Conservation (phyloP, 371 early-diverging fungal species). For the Sporodiniella umbellata region DNA sequence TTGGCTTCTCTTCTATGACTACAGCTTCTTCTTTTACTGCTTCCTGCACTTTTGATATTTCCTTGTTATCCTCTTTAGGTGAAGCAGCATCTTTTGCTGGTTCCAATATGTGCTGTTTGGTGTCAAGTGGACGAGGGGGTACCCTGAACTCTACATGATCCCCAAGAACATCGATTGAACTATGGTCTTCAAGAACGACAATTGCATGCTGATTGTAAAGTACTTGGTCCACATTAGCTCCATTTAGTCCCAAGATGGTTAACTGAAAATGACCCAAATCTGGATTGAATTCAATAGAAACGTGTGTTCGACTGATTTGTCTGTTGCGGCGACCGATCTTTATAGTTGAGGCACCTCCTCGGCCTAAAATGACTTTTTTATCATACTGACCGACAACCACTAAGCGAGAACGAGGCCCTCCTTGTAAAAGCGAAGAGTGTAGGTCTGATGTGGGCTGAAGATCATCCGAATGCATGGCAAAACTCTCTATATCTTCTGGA, state of each 20-base stretch:
- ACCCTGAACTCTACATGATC: conserved; percentile 23
- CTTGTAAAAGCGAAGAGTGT: conserved; percentile 5
- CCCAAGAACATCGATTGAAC: conserved; percentile 41
- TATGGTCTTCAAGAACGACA: conserved; percentile 25
- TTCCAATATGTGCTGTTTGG: background rate
- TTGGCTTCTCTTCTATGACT: too few relatives aligned
- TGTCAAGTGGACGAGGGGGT: conserved; percentile 13
- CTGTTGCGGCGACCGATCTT: conserved; percentile 60
- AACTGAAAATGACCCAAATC: conserved; percentile 36
- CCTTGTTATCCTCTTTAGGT: too few relatives aligned
- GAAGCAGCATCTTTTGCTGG: background rate
- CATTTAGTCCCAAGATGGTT: conserved; percentile 56
- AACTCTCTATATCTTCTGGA: conserved; percentile 7
- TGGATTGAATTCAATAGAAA: conserved; percentile 44
- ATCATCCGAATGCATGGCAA: conserved; percentile 34
- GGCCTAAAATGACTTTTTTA: conserved; percentile 49
- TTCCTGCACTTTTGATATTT: too few relatives aligned
- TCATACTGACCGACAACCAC: conserved; percentile 41
- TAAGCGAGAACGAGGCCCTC: conserved; percentile 8
- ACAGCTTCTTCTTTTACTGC: too few relatives aligned
- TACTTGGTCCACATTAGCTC: conserved; percentile 37
- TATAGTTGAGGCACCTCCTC: conserved; percentile 53
- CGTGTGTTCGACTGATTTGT: conserved; percentile 57
- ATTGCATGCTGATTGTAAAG: conserved; percentile 31
- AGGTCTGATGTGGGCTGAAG: conserved; percentile 27